Conservation (phyloP, 139 green algal genomes). For the Chlorella sp. region DNA sequence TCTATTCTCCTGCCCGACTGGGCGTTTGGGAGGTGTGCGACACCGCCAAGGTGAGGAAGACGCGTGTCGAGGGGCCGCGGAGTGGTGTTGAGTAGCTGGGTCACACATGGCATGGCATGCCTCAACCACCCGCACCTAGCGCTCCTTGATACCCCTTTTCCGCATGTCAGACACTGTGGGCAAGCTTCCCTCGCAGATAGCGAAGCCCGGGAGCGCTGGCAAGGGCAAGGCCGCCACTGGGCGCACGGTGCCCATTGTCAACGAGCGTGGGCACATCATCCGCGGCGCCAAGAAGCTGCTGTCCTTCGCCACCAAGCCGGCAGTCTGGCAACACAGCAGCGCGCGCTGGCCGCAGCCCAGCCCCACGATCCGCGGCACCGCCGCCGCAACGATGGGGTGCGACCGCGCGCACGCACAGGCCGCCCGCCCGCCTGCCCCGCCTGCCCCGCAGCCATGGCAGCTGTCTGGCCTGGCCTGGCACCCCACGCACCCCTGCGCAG, state of each 20-base stretch:
- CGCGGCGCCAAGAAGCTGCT: not conserved
- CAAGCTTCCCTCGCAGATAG: too few relatives aligned
- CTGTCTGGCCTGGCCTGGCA: not conserved
- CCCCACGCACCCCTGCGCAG: not conserved
- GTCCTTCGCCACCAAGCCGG: not conserved
- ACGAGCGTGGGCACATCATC: conserved; percentile 22
- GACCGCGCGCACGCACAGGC: too few relatives aligned
- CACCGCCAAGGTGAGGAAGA: conserved; percentile 23
- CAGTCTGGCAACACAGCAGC: not conserved
- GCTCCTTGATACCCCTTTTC: too few relatives aligned
- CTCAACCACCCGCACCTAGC: too few relatives aligned
- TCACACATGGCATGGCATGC: too few relatives aligned
- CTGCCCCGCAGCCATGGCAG: too few relatives aligned
- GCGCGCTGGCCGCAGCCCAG: conserved; percentile 30
- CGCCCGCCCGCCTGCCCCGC: too few relatives aligned
- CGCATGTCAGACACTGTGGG: too few relatives aligned
- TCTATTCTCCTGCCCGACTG: conserved; percentile 29
- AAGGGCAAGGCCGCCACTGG: not conserved
- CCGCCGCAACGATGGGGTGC: conserved; percentile 54
- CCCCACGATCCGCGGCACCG: conserved; percentile 8
- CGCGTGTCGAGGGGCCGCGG: too few relatives aligned
- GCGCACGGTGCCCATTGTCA: conserved; percentile 19
- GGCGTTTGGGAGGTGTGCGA: conserved; percentile 40
- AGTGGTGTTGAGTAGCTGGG: too few relatives aligned
- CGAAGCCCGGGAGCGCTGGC: too few relatives aligned